phyloP scores from a whole-genome alignment of 2,329 filamentous ascomycete genomes.

The Elsinoe ampelina region DNA sequence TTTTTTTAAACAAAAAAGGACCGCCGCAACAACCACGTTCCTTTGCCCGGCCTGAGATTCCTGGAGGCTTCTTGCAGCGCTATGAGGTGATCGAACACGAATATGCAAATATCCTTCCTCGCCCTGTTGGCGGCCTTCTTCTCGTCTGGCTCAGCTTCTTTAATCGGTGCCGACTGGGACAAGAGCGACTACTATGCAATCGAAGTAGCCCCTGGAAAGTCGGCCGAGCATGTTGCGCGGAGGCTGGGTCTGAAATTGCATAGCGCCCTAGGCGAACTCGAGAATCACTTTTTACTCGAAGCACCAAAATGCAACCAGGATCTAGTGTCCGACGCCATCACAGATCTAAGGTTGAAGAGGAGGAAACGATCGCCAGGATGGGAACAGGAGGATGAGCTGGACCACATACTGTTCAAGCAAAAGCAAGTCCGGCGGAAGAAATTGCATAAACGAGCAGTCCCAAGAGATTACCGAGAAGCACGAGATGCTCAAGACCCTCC shows the following conservation, averaged over 20 bases:
- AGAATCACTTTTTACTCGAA: constrained; percentile 78
- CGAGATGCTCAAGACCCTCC: constrained; percentile 14
- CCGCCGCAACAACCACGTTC: background rate
- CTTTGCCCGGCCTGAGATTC: background rate
- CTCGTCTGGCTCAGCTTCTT: constrained; percentile 4
- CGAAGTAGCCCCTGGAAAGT: constrained; percentile 59
- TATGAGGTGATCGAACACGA: background rate
- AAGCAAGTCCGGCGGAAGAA: constrained; percentile 61
- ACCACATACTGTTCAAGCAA: constrained; percentile 66
- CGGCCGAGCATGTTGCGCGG: constrained; percentile 60
- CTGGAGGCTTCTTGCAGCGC: background rate
- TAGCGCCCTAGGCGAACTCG: constrained; percentile 67
- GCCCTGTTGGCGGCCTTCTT: constrained; percentile 6
- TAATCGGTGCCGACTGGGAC: constrained; percentile 44
- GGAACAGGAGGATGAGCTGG: constrained; percentile 49
- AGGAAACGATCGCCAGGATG: constrained; percentile 49
- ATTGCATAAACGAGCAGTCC: constrained; percentile 49
- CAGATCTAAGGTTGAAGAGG: constrained; percentile 47
- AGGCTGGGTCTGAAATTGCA: constrained; percentile 71
- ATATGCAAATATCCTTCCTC: constrained; percentile 5
- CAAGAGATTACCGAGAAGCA: constrained; percentile 16
- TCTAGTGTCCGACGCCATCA: constrained; percentile 39
- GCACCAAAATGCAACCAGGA: constrained; percentile 50
- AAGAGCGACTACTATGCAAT: constrained; percentile 88
- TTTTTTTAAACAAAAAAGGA: no score